Conservation (phyloP, 2,329 filamentous ascomycete genomes). For the Ascochyta koolunga region DNA sequence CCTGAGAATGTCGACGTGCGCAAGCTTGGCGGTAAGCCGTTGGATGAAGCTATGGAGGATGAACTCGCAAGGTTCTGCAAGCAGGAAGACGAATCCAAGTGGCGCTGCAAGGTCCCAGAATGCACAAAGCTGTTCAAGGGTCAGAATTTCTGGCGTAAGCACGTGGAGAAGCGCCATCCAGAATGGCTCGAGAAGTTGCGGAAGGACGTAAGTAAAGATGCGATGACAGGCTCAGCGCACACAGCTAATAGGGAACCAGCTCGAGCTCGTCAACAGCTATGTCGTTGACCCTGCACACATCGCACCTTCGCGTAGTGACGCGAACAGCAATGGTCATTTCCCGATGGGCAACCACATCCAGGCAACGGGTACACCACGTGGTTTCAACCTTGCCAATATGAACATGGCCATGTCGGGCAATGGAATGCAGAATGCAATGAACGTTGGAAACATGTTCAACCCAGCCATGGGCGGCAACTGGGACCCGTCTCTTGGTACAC, state of each 20-base stretch:
- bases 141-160: conserved; percentile 96
- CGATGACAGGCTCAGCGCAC: background rate
- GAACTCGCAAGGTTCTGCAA: conserved; percentile 89
- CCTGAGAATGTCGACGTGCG: conserved; percentile 85
- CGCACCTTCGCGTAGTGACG: conserved; percentile 88
- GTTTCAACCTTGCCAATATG: conserved; percentile 84
- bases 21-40: conserved; percentile 86
- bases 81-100: conserved; percentile 97
- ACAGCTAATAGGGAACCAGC: conserved; percentile 56
- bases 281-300: conserved; percentile 95
- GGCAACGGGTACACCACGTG: conserved; percentile 83
- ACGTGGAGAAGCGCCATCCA: conserved; percentile 91
- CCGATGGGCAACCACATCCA: conserved; percentile 75
- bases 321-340: conserved; percentile 95
- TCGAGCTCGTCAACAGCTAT: conserved; percentile 90
- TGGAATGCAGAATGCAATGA: conserved; percentile 50
- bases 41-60: conserved; percentile 85
- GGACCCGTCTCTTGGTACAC: conserved; percentile 57
- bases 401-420: conserved; percentile 63
- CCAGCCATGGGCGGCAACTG: conserved; percentile 56
- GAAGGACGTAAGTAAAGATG: conserved; percentile 71
- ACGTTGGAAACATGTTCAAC: conserved; percentile 57
- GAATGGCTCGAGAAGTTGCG: conserved; percentile 85
- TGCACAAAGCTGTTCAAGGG: conserved; percentile 98
- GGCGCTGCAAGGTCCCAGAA: conserved; percentile 93